Percentiles rank a stretch among this genome's conserved stretches.
Conservation (phyloP, 345 rosid genomes). For the Raphanus raphanistrum region DNA sequence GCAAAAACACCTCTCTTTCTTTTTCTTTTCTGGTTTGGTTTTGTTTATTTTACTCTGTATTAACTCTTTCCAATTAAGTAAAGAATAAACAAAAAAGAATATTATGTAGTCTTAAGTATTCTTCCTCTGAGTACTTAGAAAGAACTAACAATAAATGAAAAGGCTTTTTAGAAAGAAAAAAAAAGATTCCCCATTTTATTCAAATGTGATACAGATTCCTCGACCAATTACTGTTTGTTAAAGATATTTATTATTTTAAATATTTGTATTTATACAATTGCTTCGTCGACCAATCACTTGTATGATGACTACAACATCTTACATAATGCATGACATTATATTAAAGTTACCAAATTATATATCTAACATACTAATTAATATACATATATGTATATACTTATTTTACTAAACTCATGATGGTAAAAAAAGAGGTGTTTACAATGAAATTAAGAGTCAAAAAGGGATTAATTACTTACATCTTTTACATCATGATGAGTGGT, state of each 20-base stretch:
- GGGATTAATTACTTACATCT: constrained; percentile 62
- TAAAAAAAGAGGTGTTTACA: constrained; percentile 2
- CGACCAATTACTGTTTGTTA: neutral
- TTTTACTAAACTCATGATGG: constrained; percentile 18
- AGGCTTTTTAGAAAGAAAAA: constrained; percentile 3
- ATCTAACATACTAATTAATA: neutral
- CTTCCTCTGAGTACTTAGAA: constrained; percentile 23
- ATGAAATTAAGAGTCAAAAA: constrained; percentile 65
- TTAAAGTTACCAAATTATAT: neutral
- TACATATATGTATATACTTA: neutral
- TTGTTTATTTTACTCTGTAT: constrained; percentile 33
- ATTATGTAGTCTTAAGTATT: constrained; percentile 19
- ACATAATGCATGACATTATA: constrained; percentile 3
- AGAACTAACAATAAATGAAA: constrained; percentile 18
- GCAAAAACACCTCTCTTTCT: constrained; percentile 30
- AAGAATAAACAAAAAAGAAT: constrained; percentile 16
- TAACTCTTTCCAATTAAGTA: constrained; percentile 35
- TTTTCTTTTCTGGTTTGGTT: constrained; percentile 34
- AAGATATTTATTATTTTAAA: neutral
- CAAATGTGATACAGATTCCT: constrained; percentile 7
- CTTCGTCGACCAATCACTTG: neutral
- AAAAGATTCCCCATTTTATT: constrained; percentile 13
- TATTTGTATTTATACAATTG: neutral
- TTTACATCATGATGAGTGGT: constrained; percentile 56
- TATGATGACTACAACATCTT: constrained; percentile 6